Percentiles rank a stretch among this genome's conserved stretches.
phyloP scores from a whole-genome alignment of 2,329 filamentous ascomycete genomes.

The Exserohilum turcica region DNA sequence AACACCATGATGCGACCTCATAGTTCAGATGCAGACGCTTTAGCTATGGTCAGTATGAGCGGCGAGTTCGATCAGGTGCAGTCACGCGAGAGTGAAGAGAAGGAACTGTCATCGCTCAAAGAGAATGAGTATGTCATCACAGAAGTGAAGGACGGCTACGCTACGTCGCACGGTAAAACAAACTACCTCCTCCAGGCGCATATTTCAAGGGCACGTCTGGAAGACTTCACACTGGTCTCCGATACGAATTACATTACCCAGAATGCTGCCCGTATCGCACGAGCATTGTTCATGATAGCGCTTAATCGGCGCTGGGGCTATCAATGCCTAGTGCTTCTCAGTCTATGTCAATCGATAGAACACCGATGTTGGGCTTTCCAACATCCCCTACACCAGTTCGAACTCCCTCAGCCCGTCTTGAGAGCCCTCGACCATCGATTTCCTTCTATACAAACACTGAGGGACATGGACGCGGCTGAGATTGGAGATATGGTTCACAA shows the following conservation, averaged over 20 bases:
- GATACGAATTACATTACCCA: conserved; percentile 95
- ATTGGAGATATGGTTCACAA: conserved; percentile 93
- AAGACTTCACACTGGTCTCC: conserved; percentile 91
- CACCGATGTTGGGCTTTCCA: conserved; percentile 94
- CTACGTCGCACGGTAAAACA: conserved; percentile 82
- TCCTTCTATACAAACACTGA: conserved; percentile 77
- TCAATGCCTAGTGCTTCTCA: conserved; percentile 88
- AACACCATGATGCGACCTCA: conserved; percentile 89
- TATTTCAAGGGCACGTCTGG: conserved; percentile 83
- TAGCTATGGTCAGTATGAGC: conserved; percentile 97
- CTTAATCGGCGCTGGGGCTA: conserved; percentile 94
- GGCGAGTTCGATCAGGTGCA: conserved; percentile 98
- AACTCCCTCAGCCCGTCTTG: conserved; percentile 81
- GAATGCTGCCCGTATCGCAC: conserved; percentile 90
- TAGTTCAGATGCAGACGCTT: conserved; percentile 85
- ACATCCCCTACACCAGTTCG: conserved; percentile 94
- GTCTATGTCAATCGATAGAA: conserved; percentile 95
- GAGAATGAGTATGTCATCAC: conserved; percentile 71
- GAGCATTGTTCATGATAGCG: conserved; percentile 96
- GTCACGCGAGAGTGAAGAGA: conserved; percentile 84
- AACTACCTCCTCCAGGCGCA: conserved; percentile 95
- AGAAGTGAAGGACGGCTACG: conserved; percentile 71
- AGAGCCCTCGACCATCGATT: conserved; percentile 85
- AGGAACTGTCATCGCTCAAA: conserved; percentile 78
- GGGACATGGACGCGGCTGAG: conserved; percentile 91